Evolutionary conservation across 1,139 yeast genomes (phyloP), one percentile per base, ranked within the genome.

Genomic region (Candida glucosophila): DNA sequence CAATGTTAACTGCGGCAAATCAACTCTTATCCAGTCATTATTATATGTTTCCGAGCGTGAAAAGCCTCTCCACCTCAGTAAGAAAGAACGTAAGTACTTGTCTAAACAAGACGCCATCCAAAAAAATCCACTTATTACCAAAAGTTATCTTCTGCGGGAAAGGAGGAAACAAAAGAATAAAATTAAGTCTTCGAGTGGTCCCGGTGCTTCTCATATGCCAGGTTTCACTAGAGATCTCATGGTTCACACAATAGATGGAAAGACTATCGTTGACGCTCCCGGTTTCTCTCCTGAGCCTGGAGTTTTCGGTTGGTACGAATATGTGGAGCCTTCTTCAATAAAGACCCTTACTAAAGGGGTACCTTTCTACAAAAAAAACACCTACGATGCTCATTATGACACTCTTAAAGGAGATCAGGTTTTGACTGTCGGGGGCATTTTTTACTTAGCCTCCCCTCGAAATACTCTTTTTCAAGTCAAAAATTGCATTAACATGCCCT

Each of bases 1-100:
- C 2, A 66, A 67, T 35, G 74, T 82, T 6, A 83, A 83, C 43
- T 63, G 74, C 10, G 96, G 96, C 1, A 85, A 85, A 46, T 74
- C 92, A 1, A 62, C 79, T 1, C 44, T 85, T 15, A 62, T 78
- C 3, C 70, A 65, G 37, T 45, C 70, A n/a, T 39, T 77, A 17
- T 38, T 72, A 10, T 52, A 54, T 25, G 27, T 44, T 6, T 44
- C 47, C 17, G 43, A 44, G 22, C 27, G 30, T 26, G 22, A 37
- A 23, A 33, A 35, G 22, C 20, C 30, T 2, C 27, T 28, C 15
- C 12, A 32, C 12, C 21, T 40, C 9, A 29, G 28, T 24, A 19
- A 28, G 5, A 28, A 34, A 15, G 43, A 42, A 7, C 31, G 39
- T 12, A 27, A 18, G 4, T 25, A 30, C 25, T 27, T 28, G 27